These are phyloP conservation scores for Suhomyces pyralidae DNA, from an alignment of 805 yeast genomes.

Conservation along the genomic window DNA sequence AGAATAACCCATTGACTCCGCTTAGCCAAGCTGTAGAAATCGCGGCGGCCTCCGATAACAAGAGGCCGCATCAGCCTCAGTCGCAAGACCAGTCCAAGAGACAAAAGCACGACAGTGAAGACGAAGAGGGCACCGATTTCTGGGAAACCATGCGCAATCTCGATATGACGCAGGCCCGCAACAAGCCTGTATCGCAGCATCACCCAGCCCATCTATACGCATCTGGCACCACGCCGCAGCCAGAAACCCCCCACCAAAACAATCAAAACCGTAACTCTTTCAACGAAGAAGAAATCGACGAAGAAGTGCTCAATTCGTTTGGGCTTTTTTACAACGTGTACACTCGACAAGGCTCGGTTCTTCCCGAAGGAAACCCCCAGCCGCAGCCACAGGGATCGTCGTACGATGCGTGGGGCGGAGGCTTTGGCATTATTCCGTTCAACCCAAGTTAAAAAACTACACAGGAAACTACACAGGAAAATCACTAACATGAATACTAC, in stretches of 20 bases:
- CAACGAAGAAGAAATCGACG: constrained; percentile 30
- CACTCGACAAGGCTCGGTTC: constrained; percentile 30
- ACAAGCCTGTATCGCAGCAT: constrained; percentile 50
- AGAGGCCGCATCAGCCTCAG: background rate
- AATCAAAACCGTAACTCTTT: background rate
- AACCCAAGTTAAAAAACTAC: constrained; percentile 28
- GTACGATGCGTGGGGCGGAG: constrained; percentile 32
- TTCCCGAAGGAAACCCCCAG: constrained; percentile 14
- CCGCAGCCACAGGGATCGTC: constrained; percentile 12
- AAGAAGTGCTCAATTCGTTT: constrained; percentile 32
- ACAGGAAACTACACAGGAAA: too few relatives aligned
- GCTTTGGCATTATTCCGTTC: constrained; percentile 41
- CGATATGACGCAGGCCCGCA: constrained; percentile 15
- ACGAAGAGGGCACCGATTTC: constrained; percentile 64
- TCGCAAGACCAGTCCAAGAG: constrained; percentile 7
- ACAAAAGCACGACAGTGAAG: constrained; percentile 26
- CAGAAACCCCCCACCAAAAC: background rate
- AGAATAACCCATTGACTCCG: constrained; percentile 27
- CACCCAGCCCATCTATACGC: constrained; percentile 45
- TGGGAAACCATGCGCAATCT: constrained; percentile 68
- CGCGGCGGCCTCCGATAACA: constrained; percentile 30
- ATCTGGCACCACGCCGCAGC: constrained; percentile 3
- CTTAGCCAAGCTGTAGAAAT: constrained; percentile 40
- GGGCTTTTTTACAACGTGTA: constrained; percentile 39
- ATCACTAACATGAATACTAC: too few relatives aligned